Percentiles rank a stretch among this genome's conserved stretches.
phyloP scores from a whole-genome alignment of 2,329 filamentous ascomycete species.

The Orbilia quercus region DNA sequence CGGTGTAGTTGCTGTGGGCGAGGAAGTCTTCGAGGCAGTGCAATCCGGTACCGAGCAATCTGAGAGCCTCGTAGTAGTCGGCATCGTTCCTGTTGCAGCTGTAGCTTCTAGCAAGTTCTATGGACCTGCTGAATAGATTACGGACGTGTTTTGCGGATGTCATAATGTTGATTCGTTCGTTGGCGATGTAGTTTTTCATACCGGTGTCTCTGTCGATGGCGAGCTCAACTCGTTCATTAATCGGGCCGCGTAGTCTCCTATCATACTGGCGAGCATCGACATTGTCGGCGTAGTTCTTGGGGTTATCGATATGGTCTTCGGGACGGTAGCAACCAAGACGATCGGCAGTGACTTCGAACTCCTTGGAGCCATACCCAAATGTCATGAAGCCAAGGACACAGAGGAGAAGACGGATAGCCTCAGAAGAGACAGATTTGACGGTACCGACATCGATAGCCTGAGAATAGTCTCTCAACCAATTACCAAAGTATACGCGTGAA shows the following conservation, averaged over 20 bases:
- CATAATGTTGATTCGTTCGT: slow-evolving; percentile 80
- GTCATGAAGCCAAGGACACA: slow-evolving; percentile 91
- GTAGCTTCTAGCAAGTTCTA: slow-evolving; percentile 83
- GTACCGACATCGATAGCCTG: slow-evolving; percentile 94
- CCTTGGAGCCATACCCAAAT: slow-evolving; percentile 83
- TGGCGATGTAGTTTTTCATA: slow-evolving; percentile 95
- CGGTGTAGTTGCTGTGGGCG: slow-evolving; percentile 92
- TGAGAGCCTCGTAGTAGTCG: slow-evolving; percentile 88
- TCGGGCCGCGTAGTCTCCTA: slow-evolving; percentile 79
- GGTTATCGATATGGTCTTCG: slow-evolving; percentile 83
- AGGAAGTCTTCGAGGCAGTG: slow-evolving; percentile 94
- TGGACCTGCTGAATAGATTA: slow-evolving; percentile 76
- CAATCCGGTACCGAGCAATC: slow-evolving; percentile 84
- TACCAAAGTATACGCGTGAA: slow-evolving; percentile 92
- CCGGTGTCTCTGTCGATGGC: slow-evolving; percentile 79
- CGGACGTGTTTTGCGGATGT: slow-evolving; percentile 83
- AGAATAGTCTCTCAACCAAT: slow-evolving; percentile 93
- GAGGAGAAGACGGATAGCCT: slow-evolving; percentile 88
- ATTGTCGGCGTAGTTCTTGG: slow-evolving; percentile 88
- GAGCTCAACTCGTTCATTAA: slow-evolving; percentile 82
- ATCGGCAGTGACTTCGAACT: slow-evolving; percentile 85
- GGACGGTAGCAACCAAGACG: slow-evolving; percentile 83
- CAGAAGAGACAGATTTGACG: slow-evolving; percentile 87
- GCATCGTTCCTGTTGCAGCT: slow-evolving; percentile 73
- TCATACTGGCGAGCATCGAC: slow-evolving; percentile 86